phyloP scores from a whole-genome alignment of 2,329 filamentous ascomycete species.

The Fusarium liriodendri region DNA sequence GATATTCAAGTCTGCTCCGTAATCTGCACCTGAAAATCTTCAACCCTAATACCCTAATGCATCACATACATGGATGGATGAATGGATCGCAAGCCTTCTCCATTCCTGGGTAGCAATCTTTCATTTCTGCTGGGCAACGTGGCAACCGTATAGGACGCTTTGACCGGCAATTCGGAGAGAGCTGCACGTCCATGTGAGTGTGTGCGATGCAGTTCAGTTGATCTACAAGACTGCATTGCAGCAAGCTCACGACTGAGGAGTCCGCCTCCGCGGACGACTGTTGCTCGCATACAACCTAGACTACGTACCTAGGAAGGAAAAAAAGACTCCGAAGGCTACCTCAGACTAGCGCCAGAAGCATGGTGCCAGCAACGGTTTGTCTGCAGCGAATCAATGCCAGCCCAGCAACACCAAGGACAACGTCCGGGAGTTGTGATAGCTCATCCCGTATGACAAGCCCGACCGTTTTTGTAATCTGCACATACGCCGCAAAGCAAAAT shows the following conservation, averaged over 20 bases:
- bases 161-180: constrained; percentile 2
- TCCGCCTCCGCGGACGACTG: background rate
- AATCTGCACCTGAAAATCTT: constrained; percentile 13
- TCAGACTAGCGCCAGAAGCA: constrained; percentile 9
- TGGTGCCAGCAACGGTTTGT: constrained; percentile 16
- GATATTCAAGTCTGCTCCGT: constrained; percentile 1
- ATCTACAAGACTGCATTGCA: background rate
- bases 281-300: background rate
- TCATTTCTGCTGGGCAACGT: constrained; percentile 4
- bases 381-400: background rate
- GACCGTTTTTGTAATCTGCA: background rate
- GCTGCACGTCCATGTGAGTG: background rate
- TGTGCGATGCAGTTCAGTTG: background rate
- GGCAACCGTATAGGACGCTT: constrained; percentile 4
- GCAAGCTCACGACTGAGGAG: background rate
- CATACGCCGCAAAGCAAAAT: background rate
- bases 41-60: constrained; percentile 12
- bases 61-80: constrained; percentile 1
- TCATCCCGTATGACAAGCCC: background rate
- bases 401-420: background rate
- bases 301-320: no score
- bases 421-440: constrained; percentile 1
- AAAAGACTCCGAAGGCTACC: background rate
- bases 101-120: background rate
- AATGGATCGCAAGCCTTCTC: background rate